A percentile compares a stretch with the other conserved stretches of the same genome.
Evolutionary conservation across 1,139 yeast species (phyloP).

Genomic region (Candida smagusa): DNA sequence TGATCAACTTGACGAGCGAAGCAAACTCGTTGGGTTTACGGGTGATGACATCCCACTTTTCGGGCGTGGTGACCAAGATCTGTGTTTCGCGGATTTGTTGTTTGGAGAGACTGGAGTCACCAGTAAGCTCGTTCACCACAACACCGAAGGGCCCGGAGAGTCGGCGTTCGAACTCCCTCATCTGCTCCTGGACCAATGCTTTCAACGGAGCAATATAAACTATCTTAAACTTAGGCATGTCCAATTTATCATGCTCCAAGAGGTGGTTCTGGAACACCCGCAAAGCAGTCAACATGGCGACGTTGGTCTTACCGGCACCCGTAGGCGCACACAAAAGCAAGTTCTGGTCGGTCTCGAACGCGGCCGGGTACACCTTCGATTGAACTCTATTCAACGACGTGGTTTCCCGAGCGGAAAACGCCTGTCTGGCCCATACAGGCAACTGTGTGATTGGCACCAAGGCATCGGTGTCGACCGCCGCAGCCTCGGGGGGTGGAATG

Average conservation of each 20-base stretch:
- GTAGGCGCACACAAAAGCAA: conserved; percentile 93
- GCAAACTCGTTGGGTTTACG: conserved; percentile 67
- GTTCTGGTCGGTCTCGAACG: conserved; percentile 69
- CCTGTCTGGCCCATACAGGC: conserved; percentile 80
- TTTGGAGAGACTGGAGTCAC: conserved; percentile 78
- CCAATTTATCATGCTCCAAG: conserved; percentile 44
- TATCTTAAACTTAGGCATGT: conserved; percentile 61
- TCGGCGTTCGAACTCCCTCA: conserved; percentile 76
- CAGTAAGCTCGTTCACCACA: conserved; percentile 82
- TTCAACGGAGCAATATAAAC: conserved; percentile 93
- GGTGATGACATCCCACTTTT: conserved; percentile 95
- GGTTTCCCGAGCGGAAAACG: conserved; percentile 70
- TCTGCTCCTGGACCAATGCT: conserved; percentile 95
- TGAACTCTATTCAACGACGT: conserved; percentile 75
- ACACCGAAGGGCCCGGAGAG: conserved; percentile 61
- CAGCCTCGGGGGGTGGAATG: conserved; percentile 57
- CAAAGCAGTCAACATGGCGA: conserved; percentile 78
- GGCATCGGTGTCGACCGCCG: conserved; percentile 52
- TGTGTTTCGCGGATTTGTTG: conserved; percentile 79
- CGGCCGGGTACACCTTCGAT: conserved; percentile 75
- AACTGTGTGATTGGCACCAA: conserved; percentile 59
- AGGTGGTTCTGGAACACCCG: conserved; percentile 57
- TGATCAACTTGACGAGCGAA: conserved; percentile 64
- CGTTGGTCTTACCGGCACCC: conserved; percentile 98
- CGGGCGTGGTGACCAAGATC: conserved; percentile 88